Base-by-base conservation (phyloP, 345 rosid genomes). In the Capsella bursapastoris region DNA sequence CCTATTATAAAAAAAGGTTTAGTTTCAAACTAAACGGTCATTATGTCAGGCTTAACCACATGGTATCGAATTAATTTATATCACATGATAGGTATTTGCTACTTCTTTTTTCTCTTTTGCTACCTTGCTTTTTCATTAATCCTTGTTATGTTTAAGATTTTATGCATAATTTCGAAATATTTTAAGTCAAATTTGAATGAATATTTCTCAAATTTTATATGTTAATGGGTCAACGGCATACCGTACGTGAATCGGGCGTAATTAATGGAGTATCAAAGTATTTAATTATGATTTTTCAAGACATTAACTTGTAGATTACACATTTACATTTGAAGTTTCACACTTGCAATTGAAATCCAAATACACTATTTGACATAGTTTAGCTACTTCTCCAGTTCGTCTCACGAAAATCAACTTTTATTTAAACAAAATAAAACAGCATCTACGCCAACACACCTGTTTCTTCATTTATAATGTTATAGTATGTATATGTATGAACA, bases 11-110 rank as follows among this genome's bases (percentile, higher is more conserved):
- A 48, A 57, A 48, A 70, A 57, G 28, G 25, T 45, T 70, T 40
- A 57, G 40, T 64, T 57, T 77, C 47, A 77, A 77, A 64, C 27
- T 64, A 57, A 77, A 70, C 80, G 72, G 80, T 70, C 76, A 48
- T 22, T 70, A 31, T 64, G 80, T 77, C 80, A 77, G 80, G 80
- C 67, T 70, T 77, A 64, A 70, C 55, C 80, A 77, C 80, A 70
- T 77, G 80, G 41, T 57, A 45, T 31, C 55, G 25, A 45, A 32
- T 55, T 41, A 6, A 11, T 43, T 68, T 37, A 0, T 16, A 45
- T 13, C 52, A 64, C 72, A 64, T 57, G 76, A 64, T 76, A 34
- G 79, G 69, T 67, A n/a, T 31, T 22, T 57, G 41, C 3, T 8
- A 1, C 25, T 22, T 22, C 25, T 8, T 0, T 12, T 5, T 44